Conservation (phyloP, 352 stramenopile genomes). For the Pythium pyrilobum region DNA sequence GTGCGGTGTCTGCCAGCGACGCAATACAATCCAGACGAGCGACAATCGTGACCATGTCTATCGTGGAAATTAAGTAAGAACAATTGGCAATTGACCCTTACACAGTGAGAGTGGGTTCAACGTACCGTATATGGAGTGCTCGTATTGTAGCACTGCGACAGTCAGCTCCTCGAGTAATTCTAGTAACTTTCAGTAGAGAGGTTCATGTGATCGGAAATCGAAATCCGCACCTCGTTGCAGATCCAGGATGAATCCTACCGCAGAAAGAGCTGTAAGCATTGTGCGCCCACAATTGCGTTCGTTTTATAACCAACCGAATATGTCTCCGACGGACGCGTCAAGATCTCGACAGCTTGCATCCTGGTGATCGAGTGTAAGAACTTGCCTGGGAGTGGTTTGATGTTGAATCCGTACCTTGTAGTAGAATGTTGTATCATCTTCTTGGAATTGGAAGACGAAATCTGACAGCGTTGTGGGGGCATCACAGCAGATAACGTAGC, state of each 20-base stretch:
- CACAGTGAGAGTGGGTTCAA: neutral
- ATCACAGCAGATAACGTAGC: conserved; percentile 82
- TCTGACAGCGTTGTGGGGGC: conserved; percentile 55
- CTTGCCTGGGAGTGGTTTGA: neutral
- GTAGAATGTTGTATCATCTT: conserved; percentile 82
- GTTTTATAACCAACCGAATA: conserved; percentile 46
- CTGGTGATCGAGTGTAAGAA: too few species aligned
- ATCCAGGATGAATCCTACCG: conserved; percentile 74
- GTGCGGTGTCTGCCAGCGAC: conserved; percentile 53
- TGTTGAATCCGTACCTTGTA: conserved; percentile 55
- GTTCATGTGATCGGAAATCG: neutral
- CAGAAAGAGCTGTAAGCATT: neutral
- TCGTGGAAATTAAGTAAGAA: too few species aligned
- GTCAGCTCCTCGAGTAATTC: conserved; percentile 75
- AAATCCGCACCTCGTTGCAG: conserved; percentile 56
- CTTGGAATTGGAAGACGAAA: conserved; percentile 87
- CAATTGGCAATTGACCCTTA: too few species aligned
- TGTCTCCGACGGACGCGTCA: conserved; percentile 77
- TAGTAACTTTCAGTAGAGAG: conserved; percentile 27
- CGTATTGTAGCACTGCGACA: conserved; percentile 61
- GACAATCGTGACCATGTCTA: conserved; percentile 71
- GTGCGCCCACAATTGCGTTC: neutral
- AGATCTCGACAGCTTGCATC: conserved; percentile 72
- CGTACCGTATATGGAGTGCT: conserved; percentile 61
- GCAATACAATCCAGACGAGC: conserved; percentile 68